These are phyloP conservation scores for Botryotinia convoluta DNA, from an alignment of 2,329 filamentous ascomycete species.

Conservation along the genomic window DNA sequence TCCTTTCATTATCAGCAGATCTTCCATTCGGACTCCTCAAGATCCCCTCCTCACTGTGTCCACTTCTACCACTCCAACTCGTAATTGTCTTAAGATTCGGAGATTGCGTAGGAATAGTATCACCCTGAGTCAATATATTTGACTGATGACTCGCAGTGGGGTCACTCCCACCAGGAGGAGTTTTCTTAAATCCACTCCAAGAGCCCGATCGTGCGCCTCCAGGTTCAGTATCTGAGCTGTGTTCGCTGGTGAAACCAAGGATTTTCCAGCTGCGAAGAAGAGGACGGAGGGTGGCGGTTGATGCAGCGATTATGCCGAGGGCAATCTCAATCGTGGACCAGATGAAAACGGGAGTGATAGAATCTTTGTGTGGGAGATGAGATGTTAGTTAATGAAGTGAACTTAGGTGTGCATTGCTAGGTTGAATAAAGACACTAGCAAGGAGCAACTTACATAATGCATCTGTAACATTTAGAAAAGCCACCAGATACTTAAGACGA, in stretches of 20 bases:
- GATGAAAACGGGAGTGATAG: not conserved
- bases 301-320: conserved; percentile 8
- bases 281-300: conserved; percentile 8
- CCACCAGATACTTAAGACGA: conserved; percentile 5
- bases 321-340: not conserved
- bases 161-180: too few species aligned
- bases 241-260: not conserved
- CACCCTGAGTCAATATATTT: not conserved
- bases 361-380: not conserved
- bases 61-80: not conserved
- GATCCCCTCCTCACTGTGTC: not conserved
- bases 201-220: not conserved
- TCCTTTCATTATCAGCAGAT: not conserved
- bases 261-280: not conserved
- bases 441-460: conserved; percentile 1
- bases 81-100: not conserved
- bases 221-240: not conserved
- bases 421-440: not conserved
- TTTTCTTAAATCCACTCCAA: not conserved
- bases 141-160: too few species aligned
- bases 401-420: too few species aligned
- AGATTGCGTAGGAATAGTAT: not conserved
- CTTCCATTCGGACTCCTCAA: not conserved
- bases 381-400: not conserved
- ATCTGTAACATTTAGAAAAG: not conserved